Conservation (phyloP, 352 stramenopile genomes). For the Pythium coloratum region DNA sequence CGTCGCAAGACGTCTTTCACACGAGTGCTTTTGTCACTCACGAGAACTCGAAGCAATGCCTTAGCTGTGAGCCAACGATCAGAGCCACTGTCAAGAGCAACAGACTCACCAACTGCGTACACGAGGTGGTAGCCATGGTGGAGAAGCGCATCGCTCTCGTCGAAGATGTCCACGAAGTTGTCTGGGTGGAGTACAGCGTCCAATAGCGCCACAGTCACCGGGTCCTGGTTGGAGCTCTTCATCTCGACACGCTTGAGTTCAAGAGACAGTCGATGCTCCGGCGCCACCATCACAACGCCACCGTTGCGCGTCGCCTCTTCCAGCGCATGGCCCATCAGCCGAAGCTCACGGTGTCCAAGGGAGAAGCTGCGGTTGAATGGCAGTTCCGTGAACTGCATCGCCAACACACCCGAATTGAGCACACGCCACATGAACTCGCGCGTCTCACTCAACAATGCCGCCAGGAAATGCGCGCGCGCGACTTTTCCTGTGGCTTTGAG, state of each 20-base stretch:
- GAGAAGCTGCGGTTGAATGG: slow-evolving; percentile 70
- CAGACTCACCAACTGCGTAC: slow-evolving; percentile 69
- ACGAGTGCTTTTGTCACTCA: slow-evolving; percentile 7
- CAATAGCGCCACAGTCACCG: slow-evolving; percentile 26
- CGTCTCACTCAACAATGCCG: slow-evolving; percentile 60
- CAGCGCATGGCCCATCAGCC: slow-evolving; percentile 38
- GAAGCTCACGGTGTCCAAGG: slow-evolving; percentile 29
- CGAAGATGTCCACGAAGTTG: slow-evolving; percentile 77
- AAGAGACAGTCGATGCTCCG: slow-evolving; percentile 87
- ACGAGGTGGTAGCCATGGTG: slow-evolving; percentile 88
- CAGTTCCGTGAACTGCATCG: slow-evolving; percentile 51
- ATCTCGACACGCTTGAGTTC: slow-evolving; percentile 78
- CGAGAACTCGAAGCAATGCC: slow-evolving; percentile 36
- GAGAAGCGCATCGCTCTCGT: slow-evolving; percentile 88
- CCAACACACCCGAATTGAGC: slow-evolving; percentile 44
- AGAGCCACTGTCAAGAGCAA: slow-evolving; percentile 43
- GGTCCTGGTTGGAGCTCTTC: slow-evolving; percentile 12
- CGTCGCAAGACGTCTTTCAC: slow-evolving; percentile 38
- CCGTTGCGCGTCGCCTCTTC: slow-evolving; percentile 38
- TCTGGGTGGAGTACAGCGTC: slow-evolving; percentile 44
- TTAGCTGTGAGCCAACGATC: slow-evolving; percentile 63
- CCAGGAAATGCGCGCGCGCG: slow-evolving; percentile 65
- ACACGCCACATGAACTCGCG: slow-evolving; percentile 62
- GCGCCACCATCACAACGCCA: slow-evolving; percentile 71
- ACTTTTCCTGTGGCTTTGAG: slow-evolving; percentile 12